Base-by-base conservation (phyloP, 352 stramenopile genomes). In the Globisporangium spiculum region DNA sequence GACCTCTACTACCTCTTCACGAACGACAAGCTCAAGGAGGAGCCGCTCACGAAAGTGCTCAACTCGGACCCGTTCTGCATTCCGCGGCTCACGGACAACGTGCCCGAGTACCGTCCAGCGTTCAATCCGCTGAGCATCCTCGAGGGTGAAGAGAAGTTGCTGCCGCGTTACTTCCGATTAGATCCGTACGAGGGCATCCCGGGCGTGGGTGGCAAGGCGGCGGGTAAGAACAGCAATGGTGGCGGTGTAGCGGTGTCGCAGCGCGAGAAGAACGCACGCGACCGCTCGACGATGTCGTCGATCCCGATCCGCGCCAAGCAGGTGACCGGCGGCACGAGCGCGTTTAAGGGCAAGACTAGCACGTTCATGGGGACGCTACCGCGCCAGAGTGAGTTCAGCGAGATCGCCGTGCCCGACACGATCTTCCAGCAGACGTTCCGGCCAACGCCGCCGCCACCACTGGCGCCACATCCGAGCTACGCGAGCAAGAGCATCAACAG, bases 81-180 rank as follows among this genome's bases (percentile, higher is more conserved):
- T 68, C 85, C 85, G 20, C 74, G 85, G 32, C 77, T 86, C 30
- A 89, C 85, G 18, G 85, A 93, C 75, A 90, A 90, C 66, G 85
- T 91, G 46, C 62, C 71, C 14, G 83, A 87, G 59, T 93, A 93
- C 71, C 76, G 82, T 0, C 85, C 85, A 0, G 77, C 73, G 60
- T 84, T 91, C 66, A 93, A 93, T 64, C 83, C 85, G 53, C 63
- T 90, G 50, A 90, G 77, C 60, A 91, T 93, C 63, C 78, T 93
- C 26, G 69, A 87, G 30, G 75, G 73, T 22, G 85, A 91, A 68
- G 83, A 91, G 63, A 79, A 88, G 70, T 70, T 93, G n/a, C 67
- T 93, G 58, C 85, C 85, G 7, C 74, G 79, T 1, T 84, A 89
- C 48, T 90, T 91, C 63, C 63, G 74, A 4, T 67, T 93, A 9